These are phyloP conservation scores for Blastobotrys terrestris DNA, from an alignment of 805 yeast species.

Conservation along the genomic window DNA sequence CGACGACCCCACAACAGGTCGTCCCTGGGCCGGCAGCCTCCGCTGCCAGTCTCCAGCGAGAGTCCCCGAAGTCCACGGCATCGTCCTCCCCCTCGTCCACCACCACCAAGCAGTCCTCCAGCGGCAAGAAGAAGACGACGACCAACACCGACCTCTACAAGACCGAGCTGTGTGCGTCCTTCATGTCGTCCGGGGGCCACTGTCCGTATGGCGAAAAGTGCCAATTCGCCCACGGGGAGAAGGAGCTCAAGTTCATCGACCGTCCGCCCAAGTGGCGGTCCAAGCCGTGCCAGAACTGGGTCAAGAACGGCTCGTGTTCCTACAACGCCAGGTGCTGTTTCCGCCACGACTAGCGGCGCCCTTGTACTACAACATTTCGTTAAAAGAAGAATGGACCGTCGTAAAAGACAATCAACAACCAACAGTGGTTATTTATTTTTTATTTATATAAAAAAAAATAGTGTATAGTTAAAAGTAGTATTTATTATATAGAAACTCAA, in stretches of 20 bases:
- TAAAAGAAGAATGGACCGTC: no score
- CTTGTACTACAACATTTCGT: neutral
- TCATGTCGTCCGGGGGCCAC: slow-evolving; percentile 54
- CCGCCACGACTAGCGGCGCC: slow-evolving; percentile 46
- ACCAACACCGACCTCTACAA: slow-evolving; percentile 68
- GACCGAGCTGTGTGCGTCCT: slow-evolving; percentile 84
- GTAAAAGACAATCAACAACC: neutral
- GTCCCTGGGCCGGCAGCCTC: neutral
- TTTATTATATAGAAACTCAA: neutral
- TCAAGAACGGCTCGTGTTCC: slow-evolving; percentile 71
- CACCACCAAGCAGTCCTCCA: slow-evolving; percentile 10
- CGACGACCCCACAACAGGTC: neutral
- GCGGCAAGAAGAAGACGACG: slow-evolving; percentile 23
- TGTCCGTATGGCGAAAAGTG: slow-evolving; percentile 91
- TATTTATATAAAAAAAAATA: no score
- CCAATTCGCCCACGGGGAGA: slow-evolving; percentile 87
- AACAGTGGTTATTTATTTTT: neutral
- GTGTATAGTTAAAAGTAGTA: neutral
- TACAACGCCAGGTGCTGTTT: slow-evolving; percentile 91
- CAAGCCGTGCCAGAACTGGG: slow-evolving; percentile 87
- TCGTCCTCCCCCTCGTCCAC: neutral
- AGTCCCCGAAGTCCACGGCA: neutral
- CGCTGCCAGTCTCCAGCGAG: neutral
- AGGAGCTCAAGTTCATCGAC: slow-evolving; percentile 65
- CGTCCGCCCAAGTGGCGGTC: slow-evolving; percentile 84